These are phyloP conservation scores for Arthrobotrys musiformis DNA, from an alignment of 2,329 filamentous ascomycete genomes.

Conservation along the genomic window DNA sequence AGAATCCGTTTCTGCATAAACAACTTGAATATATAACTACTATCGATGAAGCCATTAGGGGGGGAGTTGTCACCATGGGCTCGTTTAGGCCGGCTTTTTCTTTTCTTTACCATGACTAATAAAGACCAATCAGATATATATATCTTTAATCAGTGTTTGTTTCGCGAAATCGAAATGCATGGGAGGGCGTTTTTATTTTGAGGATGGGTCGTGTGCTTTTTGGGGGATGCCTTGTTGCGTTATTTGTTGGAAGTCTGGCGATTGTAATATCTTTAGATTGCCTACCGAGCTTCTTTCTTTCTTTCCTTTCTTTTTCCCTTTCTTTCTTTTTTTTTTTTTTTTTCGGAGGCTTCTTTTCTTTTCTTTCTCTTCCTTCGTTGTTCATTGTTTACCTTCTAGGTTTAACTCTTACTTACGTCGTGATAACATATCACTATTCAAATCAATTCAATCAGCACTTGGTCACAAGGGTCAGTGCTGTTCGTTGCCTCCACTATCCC, in stretches of 20 bases:
- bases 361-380: neutral
- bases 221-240: slow-evolving; percentile 8
- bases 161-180: slow-evolving; percentile 30
- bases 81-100: neutral
- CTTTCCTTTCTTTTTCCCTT: neutral
- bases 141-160: slow-evolving; percentile 21
- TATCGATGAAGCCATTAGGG: slow-evolving; percentile 10
- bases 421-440: slow-evolving; percentile 14
- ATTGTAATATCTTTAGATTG: neutral
- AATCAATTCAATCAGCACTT: slow-evolving; percentile 8
- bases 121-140: slow-evolving; percentile 25
- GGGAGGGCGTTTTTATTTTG: slow-evolving; percentile 32
- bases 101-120: slow-evolving; percentile 16
- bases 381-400: neutral
- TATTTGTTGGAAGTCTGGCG: neutral
- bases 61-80: slow-evolving; percentile 10
- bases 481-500: slow-evolving; percentile 12
- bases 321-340: slow-evolving; percentile 6
- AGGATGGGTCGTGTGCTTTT: slow-evolving; percentile 1
- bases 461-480: slow-evolving; percentile 3
- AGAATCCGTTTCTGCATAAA: neutral
- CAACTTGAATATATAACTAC: slow-evolving; percentile 17
- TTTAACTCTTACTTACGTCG: neutral
- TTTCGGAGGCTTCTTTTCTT: neutral
- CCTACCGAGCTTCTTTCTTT: slow-evolving; percentile 19